Evolutionary conservation across 768 basidiomycete genomes (phyloP), one percentile per base, ranked within the genome.

Genomic region (Lentinula edodes): DNA sequence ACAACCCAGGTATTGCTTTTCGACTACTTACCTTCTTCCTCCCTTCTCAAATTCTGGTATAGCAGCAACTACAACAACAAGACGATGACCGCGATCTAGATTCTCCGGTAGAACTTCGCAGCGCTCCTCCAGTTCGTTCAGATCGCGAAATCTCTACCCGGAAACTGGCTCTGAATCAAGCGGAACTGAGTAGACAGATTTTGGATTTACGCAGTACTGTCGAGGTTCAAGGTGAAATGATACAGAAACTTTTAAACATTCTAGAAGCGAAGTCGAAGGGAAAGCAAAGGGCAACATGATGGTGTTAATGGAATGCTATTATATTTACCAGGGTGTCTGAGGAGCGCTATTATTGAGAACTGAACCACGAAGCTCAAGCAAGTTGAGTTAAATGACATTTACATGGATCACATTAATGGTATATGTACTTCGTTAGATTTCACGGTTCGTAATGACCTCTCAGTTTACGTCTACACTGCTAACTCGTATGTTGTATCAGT

Each of bases 131-230:
- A 7, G 23, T 43, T 18, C 55, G 41, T 39, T 43, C 52, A 5
- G 55, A 56, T 62, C 73, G 62, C 2, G 85, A 88, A 62, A 74
- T 87, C 12, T 75, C 79, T 0, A 87, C 87, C 61, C 71, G 79
- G 38, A 88, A 88, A 66, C 75, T 87, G 1, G 85, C 84, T 4
- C 80, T 85, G 67, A 88, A 87, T 63, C 87, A 88, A 68, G 80
- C 80, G 8, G 87, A 87, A 70, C 73, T 91, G 45, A 84, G 83
- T 63, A 73, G 73, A 48, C 88, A 91, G 72, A 87, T 91, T 50
- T 71, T 76, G 8, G 85, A 86, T 60, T 73, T 90, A 45, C 75
- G 79, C 10, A 70, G 65, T 5, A 75, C 79, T 6, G 78, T 90
- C n/a, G 85, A 88, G 69, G 69, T 68, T 60, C 89, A 91, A 65